Base-by-base conservation (phyloP, 495 filamentous ascomycete genomes). In the Parathielavia appendiculata region DNA sequence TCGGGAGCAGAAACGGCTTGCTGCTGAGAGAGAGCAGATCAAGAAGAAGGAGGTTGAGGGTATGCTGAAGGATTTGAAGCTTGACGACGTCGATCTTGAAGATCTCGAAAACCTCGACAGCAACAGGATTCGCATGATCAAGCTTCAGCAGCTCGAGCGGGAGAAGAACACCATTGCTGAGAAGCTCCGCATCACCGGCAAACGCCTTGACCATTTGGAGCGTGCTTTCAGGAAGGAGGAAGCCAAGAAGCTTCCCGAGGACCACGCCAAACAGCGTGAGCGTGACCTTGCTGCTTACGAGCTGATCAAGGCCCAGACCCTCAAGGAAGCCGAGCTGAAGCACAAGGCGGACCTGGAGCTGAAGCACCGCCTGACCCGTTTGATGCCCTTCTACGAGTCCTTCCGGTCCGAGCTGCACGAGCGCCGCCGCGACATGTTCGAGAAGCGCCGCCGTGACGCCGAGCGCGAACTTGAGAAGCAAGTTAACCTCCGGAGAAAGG, bases 191-290 rank as follows among this genome's bases (percentile, higher is more conserved):
- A 82, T 92, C 61, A 96, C 92, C 49, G 88, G 87, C 69, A 97
- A 96, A 82, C 86, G 93, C 60, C 91, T 97, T 69, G 93, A 98
- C 72, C 93, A 98, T 75, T 79, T 98, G 64, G 93, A 98, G 79
- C 90, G 93, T 75, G 95, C 93, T 23, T 92, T 93, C 81, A 83
- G 95, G 64, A 88, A 89, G 63, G 95, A 97, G 73, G 93, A 98
- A 70, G 73, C 88, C 64, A 96, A 96, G 82, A 89, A 96, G 71
- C 78, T 98, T 51, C 76, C 86, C 50, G 82, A 87, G 54, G 95
- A 98, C 68, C 95, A 92, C 60, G 91, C 87, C 57, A 76, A 76
- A 46, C 93, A 98, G 77, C 86, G 87, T 69, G 83, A 91, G 71
- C 79, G 73, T 26, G 93, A 98, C 68, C 64, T 87, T 56, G 87